Evolutionary conservation across 192 early-diverging fungal genomes (phyloP), one percentile per base, ranked within the genome.

Genomic region (Phycomyces nitens): DNA sequence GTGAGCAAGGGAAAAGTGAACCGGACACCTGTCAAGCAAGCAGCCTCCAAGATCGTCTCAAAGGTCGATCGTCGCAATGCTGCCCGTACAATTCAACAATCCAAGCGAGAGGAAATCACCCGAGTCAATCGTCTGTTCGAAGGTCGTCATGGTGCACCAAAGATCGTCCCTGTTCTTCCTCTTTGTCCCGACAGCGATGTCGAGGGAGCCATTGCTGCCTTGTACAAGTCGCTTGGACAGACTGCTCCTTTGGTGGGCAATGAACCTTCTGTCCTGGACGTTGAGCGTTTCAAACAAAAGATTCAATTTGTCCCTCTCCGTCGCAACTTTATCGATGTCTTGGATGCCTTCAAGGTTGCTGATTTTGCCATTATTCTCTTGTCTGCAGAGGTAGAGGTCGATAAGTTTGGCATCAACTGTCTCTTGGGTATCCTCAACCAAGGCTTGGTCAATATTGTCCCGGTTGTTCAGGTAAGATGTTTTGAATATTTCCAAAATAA

Each of bases 321-420:
- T 16, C 88, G 95, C 55, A 87, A 94, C 56, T 80, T 96, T 44
- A 74, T 93, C 58, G 88, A 92, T 42, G 87, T 96, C 40, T 70
- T 99, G 60, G 93, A 97, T 74, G 89, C 86, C 2, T 85, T 89
- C 70, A 95, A 93, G 75, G 88, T 95, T 0, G 93, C 93, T 40
- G 97, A 99, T 71, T 94, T 92, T 66, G 81, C 92, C 62, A 63
- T 99, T 55, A 88, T 94, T 70, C 83, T 91, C 1, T 71, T 99
- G 67, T 95, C 93, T 49, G 92, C 94, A 15, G 82, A 87, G 3
- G 87, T 88, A 10, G 95, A 97, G 71, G 97, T 99, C 8, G 97
- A 97, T 70, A 81, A 80, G 40, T 96, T 96, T 83, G 97, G 97
- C 43, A 88, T 93, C 71, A 82, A 81, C 59, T 85, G 87, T 56